phyloP scores from a whole-genome alignment of 2,329 filamentous ascomycete species.

The Clathrospora elynae region DNA sequence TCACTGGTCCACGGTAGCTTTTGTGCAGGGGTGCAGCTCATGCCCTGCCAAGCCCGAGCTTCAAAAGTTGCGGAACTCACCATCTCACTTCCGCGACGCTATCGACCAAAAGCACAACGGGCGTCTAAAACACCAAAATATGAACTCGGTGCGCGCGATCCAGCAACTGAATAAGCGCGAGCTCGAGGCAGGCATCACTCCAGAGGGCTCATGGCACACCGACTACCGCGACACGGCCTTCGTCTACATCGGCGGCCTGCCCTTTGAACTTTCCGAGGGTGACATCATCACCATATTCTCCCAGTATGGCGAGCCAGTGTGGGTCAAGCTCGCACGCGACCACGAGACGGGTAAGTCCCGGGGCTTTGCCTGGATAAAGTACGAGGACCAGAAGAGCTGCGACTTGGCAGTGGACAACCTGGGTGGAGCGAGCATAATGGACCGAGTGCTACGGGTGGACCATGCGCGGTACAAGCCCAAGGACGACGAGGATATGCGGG shows the following conservation, averaged over 20 bases:
- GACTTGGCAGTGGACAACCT: slow-evolving; percentile 97
- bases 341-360: slow-evolving; percentile 95
- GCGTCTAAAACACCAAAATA: slow-evolving; percentile 54
- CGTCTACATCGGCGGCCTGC: slow-evolving; percentile 92
- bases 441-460: slow-evolving; percentile 82
- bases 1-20: slow-evolving; percentile 35
- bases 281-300: slow-evolving; percentile 97
- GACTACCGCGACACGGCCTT: slow-evolving; percentile 98
- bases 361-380: slow-evolving; percentile 96
- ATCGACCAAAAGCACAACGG: neutral
- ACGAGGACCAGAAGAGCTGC: slow-evolving; percentile 95
- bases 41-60: slow-evolving; percentile 40
- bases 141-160: slow-evolving; percentile 94
- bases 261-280: slow-evolving; percentile 91
- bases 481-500: slow-evolving; percentile 73
- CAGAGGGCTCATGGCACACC: slow-evolving; percentile 92
- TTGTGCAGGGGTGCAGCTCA: slow-evolving; percentile 34
- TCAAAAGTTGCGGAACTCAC: slow-evolving; percentile 24
- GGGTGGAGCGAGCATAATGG: slow-evolving; percentile 81
- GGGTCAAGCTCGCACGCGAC: slow-evolving; percentile 89
- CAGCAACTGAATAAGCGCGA: slow-evolving; percentile 93
- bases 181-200: slow-evolving; percentile 83
- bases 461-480: slow-evolving; percentile 89
- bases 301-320: slow-evolving; percentile 93
- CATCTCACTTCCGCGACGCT: slow-evolving; percentile 1